Evolutionary conservation across 2,329 filamentous ascomycete species (phyloP).

Genomic region (Talaromyces marneffei): DNA sequence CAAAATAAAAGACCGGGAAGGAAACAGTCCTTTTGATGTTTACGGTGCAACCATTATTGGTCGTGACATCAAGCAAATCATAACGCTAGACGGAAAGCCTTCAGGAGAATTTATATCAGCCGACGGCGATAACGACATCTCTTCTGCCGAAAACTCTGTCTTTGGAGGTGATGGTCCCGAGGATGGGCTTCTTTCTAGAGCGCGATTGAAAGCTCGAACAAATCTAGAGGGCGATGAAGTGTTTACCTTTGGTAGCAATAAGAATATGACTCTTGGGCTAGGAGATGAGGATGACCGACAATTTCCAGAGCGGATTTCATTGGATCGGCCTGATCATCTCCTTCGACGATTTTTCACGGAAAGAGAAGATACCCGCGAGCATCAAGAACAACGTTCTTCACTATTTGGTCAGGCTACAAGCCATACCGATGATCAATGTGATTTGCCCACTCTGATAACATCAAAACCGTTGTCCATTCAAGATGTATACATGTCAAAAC

Average conservation of each 20-base stretch:
- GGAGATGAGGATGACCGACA: slow-evolving; percentile 95
- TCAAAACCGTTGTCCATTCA: slow-evolving; percentile 69
- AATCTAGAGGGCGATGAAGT: slow-evolving; percentile 69
- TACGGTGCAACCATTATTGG: slow-evolving; percentile 82
- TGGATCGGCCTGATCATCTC: slow-evolving; percentile 72
- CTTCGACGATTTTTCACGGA: slow-evolving; percentile 68
- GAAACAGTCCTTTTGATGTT: slow-evolving; percentile 88
- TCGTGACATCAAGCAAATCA: slow-evolving; percentile 53
- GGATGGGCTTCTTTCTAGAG: slow-evolving; percentile 8
- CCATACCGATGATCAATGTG: slow-evolving; percentile 37
- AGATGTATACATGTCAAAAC: slow-evolving; percentile 80
- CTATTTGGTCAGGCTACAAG: not conserved
- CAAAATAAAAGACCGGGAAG: slow-evolving; percentile 92
- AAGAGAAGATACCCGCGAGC: slow-evolving; percentile 39
- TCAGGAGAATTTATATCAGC: slow-evolving; percentile 41
- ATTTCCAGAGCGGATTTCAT: slow-evolving; percentile 74
- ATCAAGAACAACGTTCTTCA: slow-evolving; percentile 30
- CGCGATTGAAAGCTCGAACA: slow-evolving; percentile 28
- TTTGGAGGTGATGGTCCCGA: slow-evolving; percentile 47
- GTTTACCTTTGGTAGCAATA: slow-evolving; percentile 93
- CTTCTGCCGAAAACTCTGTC: slow-evolving; percentile 25
- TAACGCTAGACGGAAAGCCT: slow-evolving; percentile 22
- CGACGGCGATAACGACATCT: slow-evolving; percentile 35
- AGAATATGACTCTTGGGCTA: slow-evolving; percentile 85
- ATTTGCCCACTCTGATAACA: slow-evolving; percentile 67